Conservation (phyloP, 2,329 filamentous ascomycete species). For the Magnaporthiopsis rhizophila region DNA sequence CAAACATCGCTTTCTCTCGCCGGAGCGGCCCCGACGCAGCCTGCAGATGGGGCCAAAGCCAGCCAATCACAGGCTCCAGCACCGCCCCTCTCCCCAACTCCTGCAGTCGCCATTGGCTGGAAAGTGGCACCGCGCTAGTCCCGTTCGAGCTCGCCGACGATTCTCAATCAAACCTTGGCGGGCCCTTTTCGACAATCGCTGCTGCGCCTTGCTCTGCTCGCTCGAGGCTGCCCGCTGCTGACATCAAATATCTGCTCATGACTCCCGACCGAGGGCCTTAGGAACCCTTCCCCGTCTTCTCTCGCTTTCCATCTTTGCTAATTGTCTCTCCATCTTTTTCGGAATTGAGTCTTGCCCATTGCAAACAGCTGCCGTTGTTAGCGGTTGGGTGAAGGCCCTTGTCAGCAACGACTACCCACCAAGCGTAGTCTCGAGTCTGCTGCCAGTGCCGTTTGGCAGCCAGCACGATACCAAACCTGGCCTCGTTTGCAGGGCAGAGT, state of each 20-base stretch:
- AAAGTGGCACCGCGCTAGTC: not conserved
- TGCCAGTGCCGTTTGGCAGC: too few relatives aligned
- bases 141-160: constrained; percentile 1
- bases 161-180: constrained; percentile 2
- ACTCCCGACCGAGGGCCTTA: constrained; percentile 20
- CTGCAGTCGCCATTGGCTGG: not conserved
- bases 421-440: too few relatives aligned
- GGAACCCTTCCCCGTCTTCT: constrained; percentile 11
- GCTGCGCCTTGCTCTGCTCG: constrained; percentile 1
- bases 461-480: too few relatives aligned
- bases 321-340: too few relatives aligned
- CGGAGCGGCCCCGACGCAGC: not conserved
- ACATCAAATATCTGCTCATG: constrained; percentile 24
- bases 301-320: constrained; percentile 12
- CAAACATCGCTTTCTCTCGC: not conserved
- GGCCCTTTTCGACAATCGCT: not conserved
- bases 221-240: not conserved
- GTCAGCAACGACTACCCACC: too few relatives aligned
- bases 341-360: too few relatives aligned
- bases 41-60: not conserved
- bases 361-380: too few relatives aligned
- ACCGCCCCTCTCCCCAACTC: not conserved
- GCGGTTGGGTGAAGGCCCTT: too few relatives aligned
- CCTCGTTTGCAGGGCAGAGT: too few relatives aligned
- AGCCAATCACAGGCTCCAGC: not conserved